Base-by-base conservation (phyloP, 441 rosid species). In the Geranium incanum region DNA sequence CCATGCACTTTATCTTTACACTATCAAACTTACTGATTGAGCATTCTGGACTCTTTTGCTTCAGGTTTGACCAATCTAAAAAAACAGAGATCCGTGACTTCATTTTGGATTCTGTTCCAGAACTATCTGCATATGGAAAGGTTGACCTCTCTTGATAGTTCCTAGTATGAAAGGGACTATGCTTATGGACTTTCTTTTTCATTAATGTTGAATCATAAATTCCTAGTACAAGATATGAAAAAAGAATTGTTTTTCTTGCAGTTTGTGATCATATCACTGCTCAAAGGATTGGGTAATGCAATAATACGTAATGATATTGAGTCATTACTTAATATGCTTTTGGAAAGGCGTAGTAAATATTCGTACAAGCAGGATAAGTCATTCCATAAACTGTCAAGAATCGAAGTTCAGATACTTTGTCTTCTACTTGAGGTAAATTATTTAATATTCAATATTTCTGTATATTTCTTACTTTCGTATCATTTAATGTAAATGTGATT, bases 401-500 rank as follows among this genome's bases (percentile, higher is more conserved):
- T 70, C 41, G 99, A 91, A 79, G 82, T 89, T 71, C 76, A 84
- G 73, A 85, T 90, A 70, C 75, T 96, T 73, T 93, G 97, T 84
- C 82, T 90, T 84, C 84, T 96, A 78, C 80, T 96, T 86, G 97
- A 91, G 92, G 98, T 96, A 80, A 81, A 66, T 70, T 67, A 19
- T 55, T 62, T 1, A 23, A 48, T 38, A 52, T 13, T 67, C 38
- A 13, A 2, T 7, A n/a, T 13, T 23, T 38, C 3, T 23, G 18
- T 6, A 19, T 18, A 23, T 55, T 8, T 69, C 69, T 66, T 57
- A 6, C 52, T 66, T 71, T 72, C 67, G 48, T 62, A 50, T 67
- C 65, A 33, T 84, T 65, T 71, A 23, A 67, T 50, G 68, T 48
- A 36, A 75, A 73, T 78, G 79, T 57, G 50, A 15, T 75, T 62